Percentiles rank a stretch among this genome's conserved stretches.
These are phyloP conservation scores for Penicillium goetzii DNA, from an alignment of 495 filamentous ascomycete genomes.

Conservation along the genomic window DNA sequence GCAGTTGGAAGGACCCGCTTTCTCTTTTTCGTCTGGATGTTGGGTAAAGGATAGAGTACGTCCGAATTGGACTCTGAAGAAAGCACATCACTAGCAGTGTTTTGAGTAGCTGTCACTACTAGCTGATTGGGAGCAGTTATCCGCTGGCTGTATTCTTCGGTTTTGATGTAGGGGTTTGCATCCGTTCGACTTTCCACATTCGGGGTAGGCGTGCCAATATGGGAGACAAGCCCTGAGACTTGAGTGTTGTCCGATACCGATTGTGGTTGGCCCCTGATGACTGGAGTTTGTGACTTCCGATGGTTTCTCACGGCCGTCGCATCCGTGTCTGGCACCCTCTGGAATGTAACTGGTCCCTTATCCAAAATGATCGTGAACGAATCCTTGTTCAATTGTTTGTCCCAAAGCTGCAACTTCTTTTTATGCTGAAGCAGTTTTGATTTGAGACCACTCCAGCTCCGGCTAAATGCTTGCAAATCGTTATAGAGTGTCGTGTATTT, in stretches of 20 bases:
- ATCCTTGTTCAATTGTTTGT: constrained; percentile 34
- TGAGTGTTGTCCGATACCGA: background rate
- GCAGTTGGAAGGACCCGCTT: constrained; percentile 21
- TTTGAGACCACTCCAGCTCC: constrained; percentile 36
- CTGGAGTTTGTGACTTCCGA: background rate
- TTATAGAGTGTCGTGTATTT: constrained; percentile 44
- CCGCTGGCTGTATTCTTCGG: constrained; percentile 8
- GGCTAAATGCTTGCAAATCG: constrained; percentile 30
- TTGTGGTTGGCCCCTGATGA: background rate
- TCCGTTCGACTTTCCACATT: background rate
- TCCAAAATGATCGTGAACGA: constrained; percentile 37
- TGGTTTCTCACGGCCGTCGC: constrained; percentile 6
- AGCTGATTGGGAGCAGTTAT: background rate
- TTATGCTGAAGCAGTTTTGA: constrained; percentile 41
- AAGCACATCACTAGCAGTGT: constrained; percentile 17
- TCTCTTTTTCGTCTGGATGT: constrained; percentile 25
- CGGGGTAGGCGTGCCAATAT: background rate
- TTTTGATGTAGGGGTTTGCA: constrained; percentile 3
- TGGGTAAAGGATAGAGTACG: constrained; percentile 37
- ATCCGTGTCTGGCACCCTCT: constrained; percentile 24
- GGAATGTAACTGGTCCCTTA: constrained; percentile 32
- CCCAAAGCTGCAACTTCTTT: constrained; percentile 41
- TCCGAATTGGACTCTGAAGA: constrained; percentile 41
- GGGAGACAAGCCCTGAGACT: background rate
- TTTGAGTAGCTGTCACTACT: constrained; percentile 20